Evolutionary conservation across 1,284 basidiomycete genomes (phyloP).

Genomic region (Trichosporon asahii): DNA sequence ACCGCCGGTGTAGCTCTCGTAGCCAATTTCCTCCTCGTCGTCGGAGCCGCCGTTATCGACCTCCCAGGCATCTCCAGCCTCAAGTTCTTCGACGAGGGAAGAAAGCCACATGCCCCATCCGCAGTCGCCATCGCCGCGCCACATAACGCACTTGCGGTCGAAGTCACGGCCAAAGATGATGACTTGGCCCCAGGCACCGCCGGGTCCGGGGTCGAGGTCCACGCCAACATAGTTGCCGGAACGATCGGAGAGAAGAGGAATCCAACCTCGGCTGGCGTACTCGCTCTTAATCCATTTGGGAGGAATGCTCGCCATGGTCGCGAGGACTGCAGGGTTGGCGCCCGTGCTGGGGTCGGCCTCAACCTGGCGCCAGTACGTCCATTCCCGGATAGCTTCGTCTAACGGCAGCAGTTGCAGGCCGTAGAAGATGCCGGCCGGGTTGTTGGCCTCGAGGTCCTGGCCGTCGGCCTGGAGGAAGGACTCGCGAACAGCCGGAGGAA

Average conservation of each 20-base stretch:
- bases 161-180: constrained; percentile 98
- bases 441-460: constrained; percentile 75
- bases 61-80: constrained; percentile 81
- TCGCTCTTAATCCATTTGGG: constrained; percentile 83
- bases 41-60: constrained; percentile 58
- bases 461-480: constrained; percentile 78
- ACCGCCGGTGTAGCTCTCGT: constrained; percentile 76
- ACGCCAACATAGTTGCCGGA: constrained; percentile 96
- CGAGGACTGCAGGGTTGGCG: constrained; percentile 65
- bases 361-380: constrained; percentile 88
- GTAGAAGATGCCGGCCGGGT: constrained; percentile 68
- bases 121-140: constrained; percentile 79
- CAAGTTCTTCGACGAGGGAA: constrained; percentile 88
- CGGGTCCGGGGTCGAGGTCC: constrained; percentile 80
- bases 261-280: constrained; percentile 93
- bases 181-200: constrained; percentile 80
- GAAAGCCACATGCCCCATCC: constrained; percentile 96
- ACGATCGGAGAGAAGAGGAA: constrained; percentile 89
- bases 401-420: constrained; percentile 77
- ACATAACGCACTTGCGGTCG: constrained; percentile 94
- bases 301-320: constrained; percentile 84
- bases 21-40: constrained; percentile 70
- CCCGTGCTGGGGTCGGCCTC: constrained; percentile 73
- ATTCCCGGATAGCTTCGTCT: constrained; percentile 86
- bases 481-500: constrained; percentile 75